Conservation (phyloP, 345 rosid species). For the Salix exigua region DNA sequence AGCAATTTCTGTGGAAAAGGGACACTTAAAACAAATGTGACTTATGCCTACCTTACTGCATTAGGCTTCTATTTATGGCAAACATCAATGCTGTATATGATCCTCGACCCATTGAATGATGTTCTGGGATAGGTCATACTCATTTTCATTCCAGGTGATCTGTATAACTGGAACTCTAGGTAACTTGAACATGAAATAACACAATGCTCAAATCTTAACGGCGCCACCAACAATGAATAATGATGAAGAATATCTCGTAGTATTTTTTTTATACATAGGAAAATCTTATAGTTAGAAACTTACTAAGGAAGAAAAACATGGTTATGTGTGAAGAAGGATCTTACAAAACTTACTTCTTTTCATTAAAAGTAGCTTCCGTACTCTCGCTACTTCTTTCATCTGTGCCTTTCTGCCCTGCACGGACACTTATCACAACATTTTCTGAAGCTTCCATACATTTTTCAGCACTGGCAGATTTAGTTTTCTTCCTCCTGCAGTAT, state of each 20-base stretch:
- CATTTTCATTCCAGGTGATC: background rate
- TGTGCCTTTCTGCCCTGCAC: conserved; percentile 26
- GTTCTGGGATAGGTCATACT: background rate
- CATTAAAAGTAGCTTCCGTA: conserved; percentile 15
- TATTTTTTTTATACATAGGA: background rate
- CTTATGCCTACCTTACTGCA: background rate
- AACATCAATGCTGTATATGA: conserved; percentile 6
- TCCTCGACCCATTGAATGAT: background rate
- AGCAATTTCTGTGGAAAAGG: background rate
- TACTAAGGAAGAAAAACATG: background rate
- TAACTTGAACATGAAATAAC: background rate
- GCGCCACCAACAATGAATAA: background rate
- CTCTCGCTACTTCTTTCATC: conserved; percentile 25
- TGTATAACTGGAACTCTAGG: background rate
- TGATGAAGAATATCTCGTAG: background rate
- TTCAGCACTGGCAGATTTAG: conserved; percentile 42
- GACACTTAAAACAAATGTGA: background rate
- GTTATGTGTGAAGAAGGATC: background rate
- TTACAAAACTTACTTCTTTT: conserved; percentile 36
- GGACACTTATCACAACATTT: conserved; percentile 20
- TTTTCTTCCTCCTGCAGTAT: conserved; percentile 62
- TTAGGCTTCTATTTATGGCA: conserved; percentile 1
- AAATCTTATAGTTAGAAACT: background rate
- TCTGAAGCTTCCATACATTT: conserved; percentile 22
- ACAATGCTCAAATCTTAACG: background rate